These are phyloP conservation scores for Conoideocrella luteorostrata DNA, from an alignment of 2,329 filamentous ascomycete species.

Conservation along the genomic window DNA sequence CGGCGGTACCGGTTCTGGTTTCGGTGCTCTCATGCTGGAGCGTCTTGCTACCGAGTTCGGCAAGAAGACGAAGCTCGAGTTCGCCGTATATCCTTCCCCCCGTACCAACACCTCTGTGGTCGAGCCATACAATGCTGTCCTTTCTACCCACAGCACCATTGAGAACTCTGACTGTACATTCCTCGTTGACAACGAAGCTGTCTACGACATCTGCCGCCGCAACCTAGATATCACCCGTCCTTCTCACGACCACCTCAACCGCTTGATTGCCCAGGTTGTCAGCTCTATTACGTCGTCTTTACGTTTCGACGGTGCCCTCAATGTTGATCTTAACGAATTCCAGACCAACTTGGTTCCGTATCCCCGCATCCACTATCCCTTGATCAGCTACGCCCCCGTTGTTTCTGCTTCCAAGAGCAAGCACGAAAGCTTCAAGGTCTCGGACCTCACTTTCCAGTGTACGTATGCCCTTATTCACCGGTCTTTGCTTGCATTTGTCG, in stretches of 20 bases:
- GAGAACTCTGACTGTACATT: conserved; percentile 77
- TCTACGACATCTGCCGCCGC: conserved; percentile 69
- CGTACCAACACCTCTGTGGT: conserved; percentile 65
- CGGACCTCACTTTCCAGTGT: conserved; percentile 71
- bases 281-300: conserved; percentile 68
- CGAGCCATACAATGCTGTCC: conserved; percentile 68
- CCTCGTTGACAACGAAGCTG: conserved; percentile 68
- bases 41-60: conserved; percentile 67
- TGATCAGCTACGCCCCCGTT: conserved; percentile 67
- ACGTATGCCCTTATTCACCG: too few species aligned
- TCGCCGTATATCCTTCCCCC: conserved; percentile 65
- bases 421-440: conserved; percentile 83
- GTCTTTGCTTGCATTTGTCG: too few species aligned
- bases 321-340: conserved; percentile 72
- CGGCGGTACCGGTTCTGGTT: conserved; percentile 66
- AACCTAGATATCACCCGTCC: conserved; percentile 65
- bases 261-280: conserved; percentile 67
- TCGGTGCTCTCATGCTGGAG: conserved; percentile 65
- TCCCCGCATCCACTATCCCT: conserved; percentile 67
- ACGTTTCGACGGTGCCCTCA: conserved; percentile 66
- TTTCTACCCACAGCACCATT: conserved; percentile 69
- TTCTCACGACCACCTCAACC: conserved; percentile 66
- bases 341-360: conserved; percentile 71
- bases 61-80: conserved; percentile 74
- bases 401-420: conserved; percentile 68